Conservation (phyloP, 306 rosid genomes). For the Quercus suber region DNA sequence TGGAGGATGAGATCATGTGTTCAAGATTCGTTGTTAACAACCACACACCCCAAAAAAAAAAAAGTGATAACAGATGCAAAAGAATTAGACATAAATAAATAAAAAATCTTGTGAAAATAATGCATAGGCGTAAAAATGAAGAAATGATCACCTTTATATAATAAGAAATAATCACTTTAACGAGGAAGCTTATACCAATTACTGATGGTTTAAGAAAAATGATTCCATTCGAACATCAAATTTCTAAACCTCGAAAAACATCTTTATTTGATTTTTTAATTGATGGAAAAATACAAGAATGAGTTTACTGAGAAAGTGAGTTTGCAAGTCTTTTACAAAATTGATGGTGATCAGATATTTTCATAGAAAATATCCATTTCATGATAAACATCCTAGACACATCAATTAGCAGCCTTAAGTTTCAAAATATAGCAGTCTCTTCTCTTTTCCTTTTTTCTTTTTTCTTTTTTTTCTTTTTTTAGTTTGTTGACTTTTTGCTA, state of each 20-base stretch:
- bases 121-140: background rate
- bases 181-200: background rate
- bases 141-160: background rate
- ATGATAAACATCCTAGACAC: background rate
- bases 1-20: too few species aligned
- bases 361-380: background rate
- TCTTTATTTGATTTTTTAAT: background rate
- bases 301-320: background rate
- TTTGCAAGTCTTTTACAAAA: background rate
- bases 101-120: background rate
- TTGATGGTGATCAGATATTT: background rate
- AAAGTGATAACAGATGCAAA: too few species aligned
- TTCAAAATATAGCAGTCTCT: background rate
- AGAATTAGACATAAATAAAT: too few species aligned
- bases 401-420: background rate
- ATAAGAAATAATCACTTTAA: background rate
- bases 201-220: background rate
- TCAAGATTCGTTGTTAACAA: too few species aligned
- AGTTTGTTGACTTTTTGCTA: background rate
- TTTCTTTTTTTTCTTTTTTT: background rate
- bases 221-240: background rate
- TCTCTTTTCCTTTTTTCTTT: background rate
- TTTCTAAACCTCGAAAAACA: background rate
- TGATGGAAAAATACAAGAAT: background rate
- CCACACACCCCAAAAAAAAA: too few species aligned